Base-by-base conservation (phyloP, 768 basidiomycete species). In the Boletus tylopilopsis region DNA sequence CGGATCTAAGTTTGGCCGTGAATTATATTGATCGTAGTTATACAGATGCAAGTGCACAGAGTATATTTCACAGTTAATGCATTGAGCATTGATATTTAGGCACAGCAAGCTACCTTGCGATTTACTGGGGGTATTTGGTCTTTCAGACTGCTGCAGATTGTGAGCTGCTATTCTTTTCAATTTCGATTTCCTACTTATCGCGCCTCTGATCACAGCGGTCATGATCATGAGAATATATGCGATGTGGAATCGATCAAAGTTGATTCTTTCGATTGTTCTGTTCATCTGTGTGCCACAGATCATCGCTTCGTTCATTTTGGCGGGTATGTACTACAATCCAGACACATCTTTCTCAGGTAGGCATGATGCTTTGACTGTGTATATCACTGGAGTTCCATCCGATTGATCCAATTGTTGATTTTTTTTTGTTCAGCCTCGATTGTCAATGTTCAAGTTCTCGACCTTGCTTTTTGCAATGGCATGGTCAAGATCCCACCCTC, bases 31-130 rank as follows among this genome's bases (percentile, higher is more conserved):
- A 21, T 15, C 6, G 42, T 5, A 1, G 2, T 24, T 19, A 2
- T 13, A 19, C 21, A 57, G 56, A 7, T 57, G 56, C 55, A 54
- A 55, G 56, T 16, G 2, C 13, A 21, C 21, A 12, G 13, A 21
- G 0, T 18, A 12, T 1, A 27, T 10, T 7, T 15, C 25, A 37
- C 6, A 6, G 8, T 11, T 4, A 21, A 11, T 27, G 3, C 27
- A 21, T n/a, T n/a, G n/a, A 5, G 13, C 13, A 18, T 27, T 1
- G 18, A 21, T 11, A 29, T 27, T 21, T 36, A 45, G 45, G 45
- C 27, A 21, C 18, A 13, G 45, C 12, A 18, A 10, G 19, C 12
- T 11, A 5, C 7, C 10, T 25, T 22, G 9, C 16, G 11, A 25
- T 13, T 23, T 15, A 19, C 30, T 44, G 43, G 42, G 36, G 7